Evolutionary conservation across 2,329 filamentous ascomycete species (phyloP), one percentile per base, ranked within the genome.

Genomic region (Hypoxylon sp.): DNA sequence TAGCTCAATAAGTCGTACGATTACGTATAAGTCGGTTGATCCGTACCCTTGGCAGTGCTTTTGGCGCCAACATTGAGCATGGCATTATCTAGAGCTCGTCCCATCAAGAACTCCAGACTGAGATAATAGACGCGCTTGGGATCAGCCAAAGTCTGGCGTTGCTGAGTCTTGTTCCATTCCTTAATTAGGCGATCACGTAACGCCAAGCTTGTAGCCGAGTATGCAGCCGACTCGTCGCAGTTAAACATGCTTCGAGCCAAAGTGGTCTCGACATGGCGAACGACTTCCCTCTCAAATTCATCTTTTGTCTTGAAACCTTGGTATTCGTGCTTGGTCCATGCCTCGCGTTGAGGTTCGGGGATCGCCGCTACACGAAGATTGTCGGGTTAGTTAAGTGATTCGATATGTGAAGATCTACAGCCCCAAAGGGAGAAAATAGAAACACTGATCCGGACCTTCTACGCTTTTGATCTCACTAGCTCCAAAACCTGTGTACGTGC

Each of bases 101-200:
- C 96, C 96, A 99, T 99, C 76, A 99, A 83, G 76, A 99, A 99
- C 82, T 99, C 96, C 64, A 99, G 89, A 73, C 94, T 98, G 67
- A 99, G 88, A 79, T 99, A 99, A 84, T 99, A 99, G 74, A 99
- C 88, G 68, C 96, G 90, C 87, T 99, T 99, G 81, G 89, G 90
- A 79, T 98, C 96, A 63, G 88, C 86, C 75, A 92, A 93, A 0
- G 95, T 98, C 82, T 99, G 96, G 67, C 91, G 91, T 84, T 99
- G 96, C 83, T 99, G 96, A 50, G 96, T 99, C 82, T 91, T 94
- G 84, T 98, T 99, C 96, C 96, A 99, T 74, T 97, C 93, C 70
- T 96, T 90, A 76, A 99, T 91, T 78, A 99, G 85, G 57, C 94
- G 91, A 80, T 99, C 95, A 76, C 96, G 89, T 82, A 99, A 95